Evolutionary conservation across 768 basidiomycete species (phyloP).

Genomic region (Suillus discolor): DNA sequence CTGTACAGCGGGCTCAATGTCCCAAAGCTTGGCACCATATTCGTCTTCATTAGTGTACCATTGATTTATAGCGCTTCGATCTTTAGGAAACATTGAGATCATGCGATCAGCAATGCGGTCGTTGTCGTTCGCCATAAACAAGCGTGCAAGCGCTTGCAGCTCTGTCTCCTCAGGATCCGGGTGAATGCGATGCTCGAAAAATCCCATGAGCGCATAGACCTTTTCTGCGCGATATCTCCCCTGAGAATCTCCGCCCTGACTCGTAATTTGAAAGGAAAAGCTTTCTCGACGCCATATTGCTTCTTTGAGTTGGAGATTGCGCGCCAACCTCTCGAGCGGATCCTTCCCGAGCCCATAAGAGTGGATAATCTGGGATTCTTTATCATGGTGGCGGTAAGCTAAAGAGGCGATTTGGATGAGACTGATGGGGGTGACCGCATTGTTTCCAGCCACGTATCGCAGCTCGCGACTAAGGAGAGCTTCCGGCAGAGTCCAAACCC

Average conservation of each 20-base stretch:
- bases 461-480: slow-evolving; percentile 24
- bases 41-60: slow-evolving; percentile 27
- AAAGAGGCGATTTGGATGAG: slow-evolving; percentile 27
- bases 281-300: slow-evolving; percentile 24
- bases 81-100: slow-evolving; percentile 21
- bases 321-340: slow-evolving; percentile 26
- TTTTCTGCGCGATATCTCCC: slow-evolving; percentile 18
- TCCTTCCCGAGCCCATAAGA: slow-evolving; percentile 20
- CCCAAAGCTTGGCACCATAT: slow-evolving; percentile 22
- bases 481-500: slow-evolving; percentile 28
- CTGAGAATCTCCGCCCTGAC: neutral
- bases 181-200: slow-evolving; percentile 27
- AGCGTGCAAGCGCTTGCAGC: slow-evolving; percentile 23
- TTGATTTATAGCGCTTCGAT: neutral
- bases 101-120: slow-evolving; percentile 25
- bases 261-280: too few species aligned
- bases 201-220: slow-evolving; percentile 29
- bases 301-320: slow-evolving; percentile 21
- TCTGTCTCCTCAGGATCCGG: slow-evolving; percentile 20
- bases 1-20: slow-evolving; percentile 20
- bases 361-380: slow-evolving; percentile 26
- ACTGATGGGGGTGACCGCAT: slow-evolving; percentile 18
- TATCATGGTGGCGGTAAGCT: slow-evolving; percentile 17
- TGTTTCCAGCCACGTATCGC: slow-evolving; percentile 16
- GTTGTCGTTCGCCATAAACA: slow-evolving; percentile 28